A percentile compares a stretch with the other conserved stretches of the same genome.
These are phyloP conservation scores for Nigrospora oryzae DNA, from an alignment of 2,329 filamentous ascomycete genomes.

Conservation along the genomic window DNA sequence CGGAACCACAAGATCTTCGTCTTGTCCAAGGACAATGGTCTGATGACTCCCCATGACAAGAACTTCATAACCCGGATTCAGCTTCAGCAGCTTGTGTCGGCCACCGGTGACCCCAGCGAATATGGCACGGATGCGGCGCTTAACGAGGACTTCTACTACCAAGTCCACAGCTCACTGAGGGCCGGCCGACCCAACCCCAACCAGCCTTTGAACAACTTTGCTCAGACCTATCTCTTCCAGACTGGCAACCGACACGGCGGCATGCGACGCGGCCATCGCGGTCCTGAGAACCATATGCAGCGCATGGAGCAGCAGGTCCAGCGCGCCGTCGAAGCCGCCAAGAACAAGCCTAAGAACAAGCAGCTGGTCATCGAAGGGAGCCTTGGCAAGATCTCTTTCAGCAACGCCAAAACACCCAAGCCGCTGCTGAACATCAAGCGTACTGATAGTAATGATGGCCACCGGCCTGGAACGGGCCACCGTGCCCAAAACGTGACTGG, in stretches of 20 bases:
- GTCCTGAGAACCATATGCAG: constrained; percentile 94
- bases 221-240: constrained; percentile 94
- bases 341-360: constrained; percentile 95
- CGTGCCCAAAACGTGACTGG: constrained; percentile 19
- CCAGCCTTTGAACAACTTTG: constrained; percentile 91
- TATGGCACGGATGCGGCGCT: constrained; percentile 72
- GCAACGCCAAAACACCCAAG: constrained; percentile 95
- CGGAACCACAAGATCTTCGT: constrained; percentile 97
- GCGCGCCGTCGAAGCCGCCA: constrained; percentile 91
- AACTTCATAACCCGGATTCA: constrained; percentile 99
- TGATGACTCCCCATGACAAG: constrained; percentile 99
- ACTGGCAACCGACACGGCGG: constrained; percentile 76
- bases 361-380: constrained; percentile 94
- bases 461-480: constrained; percentile 42
- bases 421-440: constrained; percentile 94
- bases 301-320: constrained; percentile 99
- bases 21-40: constrained; percentile 84
- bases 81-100: constrained; percentile 88
- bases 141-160: constrained; percentile 95
- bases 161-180: constrained; percentile 91
- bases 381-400: constrained; percentile 96
- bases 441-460: constrained; percentile 57
- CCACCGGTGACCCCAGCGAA: constrained; percentile 80
- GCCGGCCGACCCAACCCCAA: constrained; percentile 85
- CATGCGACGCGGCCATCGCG: constrained; percentile 66